Base-by-base conservation (phyloP, 2,329 filamentous ascomycete species). In the Fusarium tricinctum region DNA sequence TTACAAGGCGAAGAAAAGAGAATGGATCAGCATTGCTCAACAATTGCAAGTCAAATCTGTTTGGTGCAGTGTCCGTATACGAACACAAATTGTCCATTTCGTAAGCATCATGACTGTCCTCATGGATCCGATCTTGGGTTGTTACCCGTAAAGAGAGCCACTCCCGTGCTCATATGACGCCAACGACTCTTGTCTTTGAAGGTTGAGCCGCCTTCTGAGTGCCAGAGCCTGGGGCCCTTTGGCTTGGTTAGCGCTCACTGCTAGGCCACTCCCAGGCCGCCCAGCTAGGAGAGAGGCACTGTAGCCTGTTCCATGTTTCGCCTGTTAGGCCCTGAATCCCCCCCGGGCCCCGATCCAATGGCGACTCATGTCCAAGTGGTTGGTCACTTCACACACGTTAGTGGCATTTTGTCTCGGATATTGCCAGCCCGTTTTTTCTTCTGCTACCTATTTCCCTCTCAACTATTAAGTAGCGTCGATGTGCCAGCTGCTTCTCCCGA, bases 381-480 rank as follows among this genome's bases (percentile, higher is more conserved):
- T 15, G 35, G 15, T 38, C 35, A 38, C 46, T 23, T 30, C 2
- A 26, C 6, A 55, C 32, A 20, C 28, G 42, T 39, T 46, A 35
- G 39, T 54, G 35, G 35, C 43, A 50, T 42, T 28, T 22, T 66
- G 55, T 68, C 66, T 68, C 61, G 44, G 66, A 69, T 47, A 15
- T 30, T 54, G 20, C 61, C 51, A 58, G 32, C 55, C 65, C 60
- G 47, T 69, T 66, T 66, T 63, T 42, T 15, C 43, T 48, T 32
- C 38, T 35, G 10, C 52, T 39, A 19, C 14, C 17, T 8, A 26
- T 35, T 45, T 66, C 47, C 33, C n/a, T 45, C 42, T 63, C 52
- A 23, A 58, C 47, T 67, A 35, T 63, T 67, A 58, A 67, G 63
- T 67, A 67, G 64, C 63, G 59, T 63, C 64, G 64, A 67, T 67